Base-by-base conservation (phyloP, 2,329 filamentous ascomycete genomes). In the Botrytis fabae region DNA sequence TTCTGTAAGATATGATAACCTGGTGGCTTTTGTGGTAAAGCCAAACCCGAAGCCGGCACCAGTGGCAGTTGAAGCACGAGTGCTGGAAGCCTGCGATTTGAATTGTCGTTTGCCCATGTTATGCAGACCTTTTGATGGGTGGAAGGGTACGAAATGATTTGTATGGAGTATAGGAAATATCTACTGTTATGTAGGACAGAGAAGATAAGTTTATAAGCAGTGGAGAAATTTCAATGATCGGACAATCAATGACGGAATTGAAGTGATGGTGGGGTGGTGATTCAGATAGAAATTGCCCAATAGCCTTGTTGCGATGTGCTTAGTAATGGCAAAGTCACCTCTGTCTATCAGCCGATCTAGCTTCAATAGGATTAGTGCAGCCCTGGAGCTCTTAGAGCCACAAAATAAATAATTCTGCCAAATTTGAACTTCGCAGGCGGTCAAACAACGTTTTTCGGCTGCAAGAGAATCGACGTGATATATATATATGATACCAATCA, bases 1-100 rank as follows among this genome's bases (percentile, higher is more conserved):
- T 79, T 97, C 94, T 70, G 92, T 87, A 70, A 98, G 89, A 83
- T 97, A 98, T 62, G 95, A 97, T 57, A 99, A 86, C 10, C 85
- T 85, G 77, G 83, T 87, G 73, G 82, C 82, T 65, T 81, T 79
- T 28, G 83, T 80, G 6, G 83, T 76, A 61, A 82, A 73, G 8
- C 75, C 75, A 74, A 78, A 80, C 3, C 73, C 74, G 46, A 81
- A 82, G 16, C 74, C 80, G 18, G 84, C 68, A 25, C 70, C 75
- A n/a, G 76, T 28, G 28, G 46, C 61, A 71, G 35, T 69, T 28
- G 76, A 74, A n/a, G 78, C 80, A 38, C 80, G 79, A 69, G 80
- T 80, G 71, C 80, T 81, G 3, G 80, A 81, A 25, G 80, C 80
- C 71, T 80, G 77, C 10, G 78, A 77, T 72, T 79, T 81, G 72